These are phyloP conservation scores for Aspergillus funiculosus DNA, from an alignment of 495 filamentous ascomycete genomes.

Conservation along the genomic window DNA sequence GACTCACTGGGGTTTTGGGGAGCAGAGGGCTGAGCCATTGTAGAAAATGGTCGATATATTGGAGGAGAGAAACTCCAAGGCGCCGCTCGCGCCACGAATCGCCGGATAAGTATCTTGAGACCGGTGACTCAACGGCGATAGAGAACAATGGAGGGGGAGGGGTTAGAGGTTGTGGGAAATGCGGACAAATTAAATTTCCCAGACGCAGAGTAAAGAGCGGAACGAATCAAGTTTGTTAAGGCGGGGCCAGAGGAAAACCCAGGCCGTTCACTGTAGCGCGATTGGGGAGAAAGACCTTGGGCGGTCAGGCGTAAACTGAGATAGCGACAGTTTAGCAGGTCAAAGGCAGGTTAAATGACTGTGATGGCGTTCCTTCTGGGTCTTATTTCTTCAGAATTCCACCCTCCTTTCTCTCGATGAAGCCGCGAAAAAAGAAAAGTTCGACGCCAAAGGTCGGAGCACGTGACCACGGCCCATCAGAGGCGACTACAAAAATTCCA, in stretches of 20 bases:
- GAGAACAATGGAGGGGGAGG: conserved; percentile 22
- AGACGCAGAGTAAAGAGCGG: conserved; percentile 25
- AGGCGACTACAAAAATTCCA: too few species aligned
- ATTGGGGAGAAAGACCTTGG: conserved; percentile 1
- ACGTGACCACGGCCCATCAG: too few species aligned
- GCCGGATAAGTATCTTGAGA: conserved; percentile 47
- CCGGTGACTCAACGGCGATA: conserved; percentile 24
- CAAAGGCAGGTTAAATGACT: not conserved
- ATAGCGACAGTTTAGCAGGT: not conserved
- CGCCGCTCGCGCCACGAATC: conserved; percentile 46
- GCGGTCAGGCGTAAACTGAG: not conserved
- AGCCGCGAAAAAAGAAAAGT: not conserved
- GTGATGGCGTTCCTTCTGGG: not conserved
- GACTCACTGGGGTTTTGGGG: conserved; percentile 52
- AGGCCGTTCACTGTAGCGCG: conserved; percentile 16
- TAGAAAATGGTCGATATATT: conserved; percentile 43
- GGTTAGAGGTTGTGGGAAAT: conserved; percentile 25
- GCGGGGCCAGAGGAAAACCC: conserved; percentile 18
- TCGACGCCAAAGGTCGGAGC: conserved; percentile 5
- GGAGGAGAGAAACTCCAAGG: conserved; percentile 43
- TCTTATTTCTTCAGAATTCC: not conserved
- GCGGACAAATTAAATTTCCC: conserved; percentile 30
- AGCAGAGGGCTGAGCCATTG: conserved; percentile 56
- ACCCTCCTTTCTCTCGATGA: not conserved
- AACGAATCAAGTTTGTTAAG: conserved; percentile 25